phyloP scores from a whole-genome alignment of 805 yeast species.

The Ogataea philodendri region DNA sequence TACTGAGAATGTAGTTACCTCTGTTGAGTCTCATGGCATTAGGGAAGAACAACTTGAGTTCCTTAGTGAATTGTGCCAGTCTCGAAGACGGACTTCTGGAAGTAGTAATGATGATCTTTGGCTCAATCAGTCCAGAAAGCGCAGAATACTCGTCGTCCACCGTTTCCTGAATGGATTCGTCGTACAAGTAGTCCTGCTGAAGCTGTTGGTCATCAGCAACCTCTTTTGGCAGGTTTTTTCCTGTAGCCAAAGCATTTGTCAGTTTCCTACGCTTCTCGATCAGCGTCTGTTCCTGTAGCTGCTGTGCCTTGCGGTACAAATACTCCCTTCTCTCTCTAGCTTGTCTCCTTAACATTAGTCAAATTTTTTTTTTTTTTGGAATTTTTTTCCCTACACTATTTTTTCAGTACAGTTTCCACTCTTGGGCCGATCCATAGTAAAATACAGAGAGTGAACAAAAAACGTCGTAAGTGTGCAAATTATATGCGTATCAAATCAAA shows the following conservation, averaged over 20 bases:
- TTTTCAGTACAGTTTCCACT: background rate
- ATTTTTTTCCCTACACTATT: conserved; percentile 1
- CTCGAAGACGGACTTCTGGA: conserved; percentile 87
- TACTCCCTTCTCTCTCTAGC: conserved; percentile 97
- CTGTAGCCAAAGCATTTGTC: conserved; percentile 85
- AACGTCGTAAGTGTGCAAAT: too few relatives aligned
- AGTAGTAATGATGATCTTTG: conserved; percentile 88
- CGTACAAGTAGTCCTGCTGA: conserved; percentile 80
- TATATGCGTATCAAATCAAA: too few relatives aligned
- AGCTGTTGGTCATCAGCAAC: conserved; percentile 81
- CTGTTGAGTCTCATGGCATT: conserved; percentile 85
- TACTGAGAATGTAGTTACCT: conserved; percentile 87
- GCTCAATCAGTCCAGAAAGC: conserved; percentile 84
- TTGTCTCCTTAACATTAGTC: conserved; percentile 74
- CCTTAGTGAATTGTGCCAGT: conserved; percentile 88
- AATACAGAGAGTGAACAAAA: conserved; percentile 4
- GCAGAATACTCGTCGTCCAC: conserved; percentile 93
- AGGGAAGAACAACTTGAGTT: conserved; percentile 84
- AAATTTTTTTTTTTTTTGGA: conserved; percentile 3
- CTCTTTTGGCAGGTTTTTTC: conserved; percentile 87
- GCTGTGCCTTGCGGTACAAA: conserved; percentile 81
- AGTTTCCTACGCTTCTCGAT: conserved; percentile 85
- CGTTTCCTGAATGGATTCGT: conserved; percentile 58
- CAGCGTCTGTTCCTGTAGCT: conserved; percentile 82
- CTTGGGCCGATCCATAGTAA: conserved; percentile 2